These are phyloP conservation scores for Malus hybrid DNA, from an alignment of 331 rosid species.

Conservation along the genomic window DNA sequence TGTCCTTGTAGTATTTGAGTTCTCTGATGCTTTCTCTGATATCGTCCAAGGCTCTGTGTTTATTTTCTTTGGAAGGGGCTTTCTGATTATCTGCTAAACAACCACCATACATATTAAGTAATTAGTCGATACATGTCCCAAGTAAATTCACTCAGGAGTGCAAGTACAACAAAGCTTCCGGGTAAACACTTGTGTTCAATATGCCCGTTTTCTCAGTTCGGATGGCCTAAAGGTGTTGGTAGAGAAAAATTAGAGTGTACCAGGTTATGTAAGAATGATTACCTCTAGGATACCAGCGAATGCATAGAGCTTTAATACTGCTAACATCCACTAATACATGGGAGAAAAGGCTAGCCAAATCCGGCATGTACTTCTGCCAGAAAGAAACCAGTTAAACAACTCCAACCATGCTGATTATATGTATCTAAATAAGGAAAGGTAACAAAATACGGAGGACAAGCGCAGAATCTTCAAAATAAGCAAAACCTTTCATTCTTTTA, in stretches of 20 bases:
- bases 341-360: conserved; percentile 78
- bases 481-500: too few species aligned
- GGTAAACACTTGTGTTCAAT: not conserved
- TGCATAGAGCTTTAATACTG: conserved; percentile 73
- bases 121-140: not conserved
- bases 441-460: not conserved
- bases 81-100: conserved; percentile 50
- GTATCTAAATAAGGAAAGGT: not conserved
- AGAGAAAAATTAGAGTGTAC: not conserved
- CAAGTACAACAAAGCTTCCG: not conserved
- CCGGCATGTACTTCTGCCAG: conserved; percentile 94
- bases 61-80: conserved; percentile 60
- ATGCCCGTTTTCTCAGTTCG: not conserved
- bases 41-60: conserved; percentile 95
- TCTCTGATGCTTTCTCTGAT: conserved; percentile 82
- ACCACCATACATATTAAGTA: not conserved
- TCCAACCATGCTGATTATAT: not conserved
- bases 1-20: conserved; percentile 67
- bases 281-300: conserved; percentile 95
- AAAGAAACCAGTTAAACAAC: conserved; percentile 2
- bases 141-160: too few species aligned
- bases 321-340: conserved; percentile 95
- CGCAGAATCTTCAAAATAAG: too few species aligned
- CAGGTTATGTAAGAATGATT: conserved; percentile 11
- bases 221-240: not conserved